A percentile compares a stretch with the other conserved stretches of the same genome.
Conservation (phyloP, 2,329 filamentous ascomycete species). For the Cercospora zeae-maydis region DNA sequence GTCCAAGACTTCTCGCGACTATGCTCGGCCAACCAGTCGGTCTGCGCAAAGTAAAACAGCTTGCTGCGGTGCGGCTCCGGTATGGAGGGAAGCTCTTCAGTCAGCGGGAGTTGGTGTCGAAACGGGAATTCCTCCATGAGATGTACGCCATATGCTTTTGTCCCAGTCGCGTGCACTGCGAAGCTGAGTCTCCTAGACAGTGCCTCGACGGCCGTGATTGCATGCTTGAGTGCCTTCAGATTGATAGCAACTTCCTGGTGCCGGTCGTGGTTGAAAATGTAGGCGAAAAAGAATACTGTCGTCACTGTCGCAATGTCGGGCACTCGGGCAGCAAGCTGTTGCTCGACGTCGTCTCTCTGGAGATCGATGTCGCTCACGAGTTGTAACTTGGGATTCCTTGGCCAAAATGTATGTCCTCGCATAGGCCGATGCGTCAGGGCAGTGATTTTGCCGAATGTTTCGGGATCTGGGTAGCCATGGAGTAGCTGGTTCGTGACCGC, state of each 20-base stretch:
- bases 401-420: background rate
- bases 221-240: background rate
- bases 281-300: background rate
- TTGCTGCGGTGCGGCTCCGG: constrained; percentile 31
- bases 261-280: background rate
- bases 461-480: constrained; percentile 45
- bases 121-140: constrained; percentile 40
- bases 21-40: constrained; percentile 36
- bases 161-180: constrained; percentile 38
- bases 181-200: background rate
- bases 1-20: constrained; percentile 37
- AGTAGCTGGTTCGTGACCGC: constrained; percentile 49
- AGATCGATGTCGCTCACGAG: background rate
- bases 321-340: background rate
- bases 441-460: constrained; percentile 45
- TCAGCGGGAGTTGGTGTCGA: constrained; percentile 36
- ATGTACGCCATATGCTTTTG: constrained; percentile 44
- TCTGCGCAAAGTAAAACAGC: constrained; percentile 40
- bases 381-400: background rate
- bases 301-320: background rate
- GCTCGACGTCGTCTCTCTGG: background rate
- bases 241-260: background rate
- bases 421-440: constrained; percentile 34
- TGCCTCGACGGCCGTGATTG: background rate
- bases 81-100: constrained; percentile 35